Percentiles rank a stretch among this genome's conserved stretches.
These are phyloP conservation scores for Monilinia fructigena DNA, from an alignment of 2,329 filamentous ascomycete species.

Conservation along the genomic window DNA sequence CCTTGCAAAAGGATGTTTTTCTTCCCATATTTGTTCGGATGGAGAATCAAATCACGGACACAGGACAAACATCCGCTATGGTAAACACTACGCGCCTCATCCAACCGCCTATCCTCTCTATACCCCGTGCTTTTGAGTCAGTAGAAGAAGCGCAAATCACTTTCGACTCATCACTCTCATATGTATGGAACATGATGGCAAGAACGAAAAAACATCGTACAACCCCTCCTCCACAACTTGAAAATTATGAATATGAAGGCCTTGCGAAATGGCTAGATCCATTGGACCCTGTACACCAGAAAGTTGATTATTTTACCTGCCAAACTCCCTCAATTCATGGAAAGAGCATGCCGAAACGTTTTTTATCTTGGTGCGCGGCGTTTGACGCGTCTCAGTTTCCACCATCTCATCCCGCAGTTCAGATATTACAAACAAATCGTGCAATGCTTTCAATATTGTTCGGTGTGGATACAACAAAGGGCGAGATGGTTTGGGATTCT, in stretches of 20 bases:
- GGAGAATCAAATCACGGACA: conserved; percentile 14
- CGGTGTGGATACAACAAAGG: not conserved
- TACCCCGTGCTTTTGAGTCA: conserved; percentile 5
- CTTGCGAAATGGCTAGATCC: conserved; percentile 6
- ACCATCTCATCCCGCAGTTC: conserved; percentile 3
- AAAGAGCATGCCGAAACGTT: not conserved
- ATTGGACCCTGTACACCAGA: not conserved
- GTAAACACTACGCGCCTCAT: conserved; percentile 1
- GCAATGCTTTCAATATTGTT: not conserved
- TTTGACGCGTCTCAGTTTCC: conserved; percentile 10
- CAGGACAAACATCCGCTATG: not conserved
- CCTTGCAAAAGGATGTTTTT: conserved; percentile 8
- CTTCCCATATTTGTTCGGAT: conserved; percentile 19
- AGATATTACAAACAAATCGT: conserved; percentile 3
- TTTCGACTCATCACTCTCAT: not conserved
- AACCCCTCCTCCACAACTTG: not conserved
- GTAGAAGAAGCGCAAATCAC: conserved; percentile 8
- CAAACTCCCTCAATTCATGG: not conserved
- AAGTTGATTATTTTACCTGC: not conserved
- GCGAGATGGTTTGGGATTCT: not conserved
- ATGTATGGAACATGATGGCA: not conserved
- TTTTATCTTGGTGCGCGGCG: conserved; percentile 3
- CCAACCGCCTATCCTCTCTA: not conserved
- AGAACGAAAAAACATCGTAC: not conserved
- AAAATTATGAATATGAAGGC: not conserved